Percentiles rank a stretch among this genome's conserved stretches.
Conservation (phyloP, 176 grass and related monocot genomes). For the Rhynchospora tenuis region DNA sequence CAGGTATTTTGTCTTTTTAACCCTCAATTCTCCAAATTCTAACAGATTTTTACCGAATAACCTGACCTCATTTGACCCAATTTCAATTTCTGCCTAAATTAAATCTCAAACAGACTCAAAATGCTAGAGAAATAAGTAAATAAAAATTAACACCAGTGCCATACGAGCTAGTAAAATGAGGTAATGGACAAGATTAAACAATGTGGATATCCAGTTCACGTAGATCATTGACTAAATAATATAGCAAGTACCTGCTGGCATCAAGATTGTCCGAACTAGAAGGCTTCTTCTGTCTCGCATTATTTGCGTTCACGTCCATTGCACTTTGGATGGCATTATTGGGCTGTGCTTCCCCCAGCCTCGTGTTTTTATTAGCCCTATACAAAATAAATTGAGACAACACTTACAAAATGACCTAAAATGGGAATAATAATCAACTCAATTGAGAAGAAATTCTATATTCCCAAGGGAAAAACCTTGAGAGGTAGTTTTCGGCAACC, state of each 20-base stretch:
- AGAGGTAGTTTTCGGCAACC: not conserved
- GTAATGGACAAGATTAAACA: not conserved
- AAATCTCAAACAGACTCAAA: not conserved
- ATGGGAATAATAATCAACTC: slow-evolving; percentile 6
- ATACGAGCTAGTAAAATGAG: not conserved
- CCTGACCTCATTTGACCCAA: not conserved
- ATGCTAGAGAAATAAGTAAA: not conserved
- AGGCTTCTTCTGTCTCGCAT: slow-evolving; percentile 41
- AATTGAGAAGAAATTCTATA: not conserved
- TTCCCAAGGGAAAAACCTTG: slow-evolving; percentile 36
- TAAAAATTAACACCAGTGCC: not conserved
- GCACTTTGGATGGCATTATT: slow-evolving; percentile 22
- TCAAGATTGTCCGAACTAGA: slow-evolving; percentile 37
- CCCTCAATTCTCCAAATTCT: not conserved
- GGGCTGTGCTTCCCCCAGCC: slow-evolving; percentile 22
- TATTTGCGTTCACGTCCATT: slow-evolving; percentile 32
- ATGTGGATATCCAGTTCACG: not conserved
- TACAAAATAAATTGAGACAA: slow-evolving; percentile 17
- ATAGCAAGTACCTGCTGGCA: slow-evolving; percentile 54
- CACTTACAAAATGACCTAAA: not conserved
- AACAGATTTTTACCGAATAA: not conserved
- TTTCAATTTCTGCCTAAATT: not conserved
- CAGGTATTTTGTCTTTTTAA: not conserved
- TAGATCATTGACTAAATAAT: not conserved
- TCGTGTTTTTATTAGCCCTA: slow-evolving; percentile 62